These are phyloP conservation scores for Podila verticillata DNA, from an alignment of 192 early-diverging fungal species.

Conservation along the genomic window DNA sequence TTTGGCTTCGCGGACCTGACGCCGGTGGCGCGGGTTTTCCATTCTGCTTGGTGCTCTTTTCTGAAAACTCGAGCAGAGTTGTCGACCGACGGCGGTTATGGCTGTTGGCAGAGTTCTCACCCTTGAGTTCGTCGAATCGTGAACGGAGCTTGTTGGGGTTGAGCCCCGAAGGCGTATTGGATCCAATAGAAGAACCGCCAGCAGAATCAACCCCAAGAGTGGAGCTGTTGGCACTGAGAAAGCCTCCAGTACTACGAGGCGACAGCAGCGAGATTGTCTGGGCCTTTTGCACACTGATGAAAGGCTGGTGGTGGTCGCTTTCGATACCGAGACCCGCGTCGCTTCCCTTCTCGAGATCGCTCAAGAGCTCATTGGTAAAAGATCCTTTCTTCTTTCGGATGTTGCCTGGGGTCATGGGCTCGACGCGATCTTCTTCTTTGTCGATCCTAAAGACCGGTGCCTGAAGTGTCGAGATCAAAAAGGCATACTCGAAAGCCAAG, in stretches of 20 bases:
- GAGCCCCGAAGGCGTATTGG: neutral
- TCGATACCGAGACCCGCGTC: constrained; percentile 12
- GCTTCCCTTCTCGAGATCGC: constrained; percentile 15
- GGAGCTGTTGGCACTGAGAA: neutral
- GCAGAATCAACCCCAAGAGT: neutral
- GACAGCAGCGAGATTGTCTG: neutral
- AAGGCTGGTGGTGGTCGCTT: constrained; percentile 19
- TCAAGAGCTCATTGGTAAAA: constrained; percentile 28
- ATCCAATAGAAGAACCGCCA: neutral
- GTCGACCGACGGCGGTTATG: constrained; percentile 33
- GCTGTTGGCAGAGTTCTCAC: neutral
- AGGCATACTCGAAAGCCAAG: constrained; percentile 61
- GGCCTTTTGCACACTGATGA: neutral
- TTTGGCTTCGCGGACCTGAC: constrained; percentile 24
- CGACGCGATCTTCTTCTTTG: constrained; percentile 16
- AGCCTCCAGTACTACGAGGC: neutral
- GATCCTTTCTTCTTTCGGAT: constrained; percentile 22
- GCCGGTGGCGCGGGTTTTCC: constrained; percentile 29
- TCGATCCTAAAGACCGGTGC: constrained; percentile 39
- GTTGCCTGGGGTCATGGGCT: constrained; percentile 12
- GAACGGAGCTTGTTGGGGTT: neutral
- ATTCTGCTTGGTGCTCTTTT: constrained; percentile 26
- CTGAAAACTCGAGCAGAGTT: constrained; percentile 31
- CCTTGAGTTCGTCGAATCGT: constrained; percentile 24
- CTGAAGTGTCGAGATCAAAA: constrained; percentile 62